These are phyloP conservation scores for Pleurotus djamor DNA, from an alignment of 768 basidiomycete genomes.

Conservation along the genomic window DNA sequence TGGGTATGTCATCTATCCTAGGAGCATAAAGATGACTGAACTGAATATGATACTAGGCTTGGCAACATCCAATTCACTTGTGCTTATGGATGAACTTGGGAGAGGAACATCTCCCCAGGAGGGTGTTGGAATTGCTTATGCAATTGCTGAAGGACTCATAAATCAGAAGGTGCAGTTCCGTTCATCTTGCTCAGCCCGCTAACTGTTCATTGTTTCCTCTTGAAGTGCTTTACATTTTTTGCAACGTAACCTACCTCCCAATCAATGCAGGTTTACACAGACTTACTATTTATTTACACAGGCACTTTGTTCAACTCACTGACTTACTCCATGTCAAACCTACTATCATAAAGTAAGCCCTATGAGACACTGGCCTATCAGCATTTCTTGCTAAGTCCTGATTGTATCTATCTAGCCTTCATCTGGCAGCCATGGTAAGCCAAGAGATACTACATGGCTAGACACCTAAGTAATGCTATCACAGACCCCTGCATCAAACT, in stretches of 20 bases:
- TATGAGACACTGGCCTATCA: not conserved
- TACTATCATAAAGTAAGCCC: conserved; percentile 72
- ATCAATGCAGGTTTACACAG: not conserved
- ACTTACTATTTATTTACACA: conserved; percentile 18
- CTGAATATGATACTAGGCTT: conserved; percentile 52
- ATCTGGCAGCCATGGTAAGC: conserved; percentile 74
- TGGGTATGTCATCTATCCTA: conserved; percentile 43
- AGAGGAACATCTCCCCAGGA: conserved; percentile 87
- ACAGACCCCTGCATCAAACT: conserved; percentile 55
- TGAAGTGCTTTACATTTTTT: conserved; percentile 84
- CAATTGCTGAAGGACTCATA: conserved; percentile 79
- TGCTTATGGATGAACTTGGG: conserved; percentile 92
- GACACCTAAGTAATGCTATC: not conserved
- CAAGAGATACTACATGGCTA: not conserved
- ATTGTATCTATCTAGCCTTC: conserved; percentile 55
- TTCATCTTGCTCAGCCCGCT: not conserved
- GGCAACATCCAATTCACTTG: conserved; percentile 65
- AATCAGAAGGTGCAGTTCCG: conserved; percentile 53
- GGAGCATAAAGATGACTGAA: not conserved
- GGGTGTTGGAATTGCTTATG: conserved; percentile 80
- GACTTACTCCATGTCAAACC: conserved; percentile 76
- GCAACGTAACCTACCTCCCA: conserved; percentile 60
- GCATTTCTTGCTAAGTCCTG: not conserved
- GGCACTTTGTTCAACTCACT: conserved; percentile 81
- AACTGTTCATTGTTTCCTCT: not conserved